phyloP scores from a whole-genome alignment of 192 early-diverging fungal species.

The Anaeromyces robustus region DNA sequence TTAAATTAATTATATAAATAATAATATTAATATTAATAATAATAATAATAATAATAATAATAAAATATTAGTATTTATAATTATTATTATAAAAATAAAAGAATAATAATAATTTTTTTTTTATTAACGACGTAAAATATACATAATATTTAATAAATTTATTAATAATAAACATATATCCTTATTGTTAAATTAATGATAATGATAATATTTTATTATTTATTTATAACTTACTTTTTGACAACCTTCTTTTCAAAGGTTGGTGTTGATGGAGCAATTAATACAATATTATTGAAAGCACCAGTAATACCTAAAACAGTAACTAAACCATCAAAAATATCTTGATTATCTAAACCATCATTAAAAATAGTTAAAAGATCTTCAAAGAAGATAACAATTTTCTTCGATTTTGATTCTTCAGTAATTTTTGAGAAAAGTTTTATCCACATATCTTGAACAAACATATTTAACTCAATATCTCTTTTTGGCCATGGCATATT shows the following conservation, averaged over 20 bases:
- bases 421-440: neutral
- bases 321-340: neutral
- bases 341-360: neutral
- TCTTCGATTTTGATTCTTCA: neutral
- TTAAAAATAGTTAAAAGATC: neutral
- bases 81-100: too few species aligned
- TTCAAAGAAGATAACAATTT: neutral
- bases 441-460: neutral
- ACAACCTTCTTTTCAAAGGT: neutral
- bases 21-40: too few species aligned
- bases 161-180: too few species aligned
- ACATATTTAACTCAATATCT: neutral
- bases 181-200: too few species aligned
- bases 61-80: too few species aligned
- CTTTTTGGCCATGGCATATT: neutral
- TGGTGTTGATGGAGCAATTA: neutral
- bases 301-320: neutral
- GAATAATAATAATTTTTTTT: too few species aligned
- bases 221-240: neutral
- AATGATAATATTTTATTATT: too few species aligned
- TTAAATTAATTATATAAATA: too few species aligned
- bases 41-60: too few species aligned
- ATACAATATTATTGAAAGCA: neutral
- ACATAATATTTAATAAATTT: too few species aligned
- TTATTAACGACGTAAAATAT: too few species aligned